phyloP scores from a whole-genome alignment of 2,329 filamentous ascomycete genomes.

The Arthrobotrys megalospora region DNA sequence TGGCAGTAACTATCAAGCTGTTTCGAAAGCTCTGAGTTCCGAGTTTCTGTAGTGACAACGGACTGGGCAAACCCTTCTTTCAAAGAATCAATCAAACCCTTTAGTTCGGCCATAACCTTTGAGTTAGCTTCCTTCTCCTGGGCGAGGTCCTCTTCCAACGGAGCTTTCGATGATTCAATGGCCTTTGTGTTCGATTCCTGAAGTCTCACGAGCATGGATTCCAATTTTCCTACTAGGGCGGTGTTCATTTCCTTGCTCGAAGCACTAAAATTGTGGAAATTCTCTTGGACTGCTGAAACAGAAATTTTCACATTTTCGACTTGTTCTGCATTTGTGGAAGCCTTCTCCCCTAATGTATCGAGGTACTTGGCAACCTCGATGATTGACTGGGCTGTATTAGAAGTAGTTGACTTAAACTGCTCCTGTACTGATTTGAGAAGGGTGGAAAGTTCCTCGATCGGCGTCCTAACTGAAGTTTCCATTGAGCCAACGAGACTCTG shows the following conservation, averaged over 20 bases:
- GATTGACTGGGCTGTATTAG: conserved; percentile 56
- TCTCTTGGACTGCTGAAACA: conserved; percentile 36
- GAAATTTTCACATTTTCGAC: conserved; percentile 38
- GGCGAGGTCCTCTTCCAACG: conserved; percentile 41
- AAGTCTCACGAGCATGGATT: conserved; percentile 27
- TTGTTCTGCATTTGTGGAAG: conserved; percentile 45
- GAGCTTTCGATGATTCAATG: conserved; percentile 32
- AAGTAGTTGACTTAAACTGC: conserved; percentile 58
- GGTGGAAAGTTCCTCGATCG: conserved; percentile 33
- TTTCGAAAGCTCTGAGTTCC: conserved; percentile 49
- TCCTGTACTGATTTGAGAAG: conserved; percentile 49
- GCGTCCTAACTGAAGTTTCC: conserved; percentile 38
- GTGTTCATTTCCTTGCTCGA: conserved; percentile 41
- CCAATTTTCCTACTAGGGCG: conserved; percentile 22
- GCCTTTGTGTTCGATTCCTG: conserved; percentile 47
- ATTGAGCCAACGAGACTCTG: conserved; percentile 27
- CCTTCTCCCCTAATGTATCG: conserved; percentile 51
- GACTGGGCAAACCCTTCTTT: conserved; percentile 61
- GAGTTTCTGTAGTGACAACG: conserved; percentile 52
- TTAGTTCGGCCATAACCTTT: conserved; percentile 60
- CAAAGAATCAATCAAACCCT: conserved; percentile 60
- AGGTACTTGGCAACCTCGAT: conserved; percentile 59
- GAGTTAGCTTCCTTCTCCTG: conserved; percentile 50
- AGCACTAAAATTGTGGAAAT: conserved; percentile 23
- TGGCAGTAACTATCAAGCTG: conserved; percentile 53